Evolutionary conservation across 352 stramenopile species (phyloP), one percentile per base, ranked within the genome.

Genomic region (Plasmopara viticola): DNA sequence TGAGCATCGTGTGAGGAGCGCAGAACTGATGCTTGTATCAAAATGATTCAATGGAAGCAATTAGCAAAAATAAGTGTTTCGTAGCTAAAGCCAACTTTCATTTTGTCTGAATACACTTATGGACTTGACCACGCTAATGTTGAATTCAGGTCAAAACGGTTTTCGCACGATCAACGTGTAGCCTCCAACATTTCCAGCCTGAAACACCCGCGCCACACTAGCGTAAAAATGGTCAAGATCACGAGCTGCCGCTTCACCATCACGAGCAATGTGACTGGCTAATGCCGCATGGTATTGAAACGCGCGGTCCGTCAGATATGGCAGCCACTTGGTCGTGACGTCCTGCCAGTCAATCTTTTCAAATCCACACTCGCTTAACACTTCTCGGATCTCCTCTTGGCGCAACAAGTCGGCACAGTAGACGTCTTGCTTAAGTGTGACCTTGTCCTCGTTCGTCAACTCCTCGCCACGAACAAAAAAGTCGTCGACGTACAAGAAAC

Each of bases 211-310:
- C 30, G 68, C 74, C 40, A 92, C 70, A 55, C 65, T 60, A 20
- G 53, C 48, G 61, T 93, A 93, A 58, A 93, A 95, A 44, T 91
- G 64, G 46, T 80, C 57, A n/a, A 95, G 63, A 13, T 63, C 69
- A 30, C 44, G 44, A 48, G 82, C 85, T 29, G 71, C 67, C 30
- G 64, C 50, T 43, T 81, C 68, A 38, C 80, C 82, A 46, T 91
- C 79, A 12, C 66, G 50, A 42, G 60, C 62, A 12, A 78, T 73
- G 40, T 87, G 84, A 7, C 60, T 65, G 0, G 66, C 50, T 35
- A 87, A 61, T 4, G 68, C 44, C n/a, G 61, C 63, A 34, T 71
- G 53, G 41, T 77, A 92, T 15, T 56, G 68, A 10, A 52, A 38
- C 9, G 78, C 57, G 20, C 82, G 74, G 25, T 70, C 41, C 0